Evolutionary conservation across 352 stramenopile genomes (phyloP).

Genomic region (Phytophthora pistaciae): DNA sequence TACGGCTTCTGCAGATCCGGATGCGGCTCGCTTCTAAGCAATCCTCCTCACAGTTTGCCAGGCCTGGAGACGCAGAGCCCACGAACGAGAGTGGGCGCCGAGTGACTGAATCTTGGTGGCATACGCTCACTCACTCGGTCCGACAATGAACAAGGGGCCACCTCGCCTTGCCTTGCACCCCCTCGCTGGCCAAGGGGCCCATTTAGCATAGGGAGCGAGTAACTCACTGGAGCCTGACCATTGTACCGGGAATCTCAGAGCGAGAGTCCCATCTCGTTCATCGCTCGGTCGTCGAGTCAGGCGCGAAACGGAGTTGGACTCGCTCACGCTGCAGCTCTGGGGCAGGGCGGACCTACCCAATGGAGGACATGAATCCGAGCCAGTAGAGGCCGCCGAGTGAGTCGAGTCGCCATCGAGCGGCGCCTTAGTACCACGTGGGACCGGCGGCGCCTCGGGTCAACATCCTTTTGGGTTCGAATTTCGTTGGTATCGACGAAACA

Average conservation of each 20-base stretch:
- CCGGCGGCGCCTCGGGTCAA: not conserved
- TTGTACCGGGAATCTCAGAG: constrained; percentile 14
- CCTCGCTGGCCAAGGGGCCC: constrained; percentile 5
- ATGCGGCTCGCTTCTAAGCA: constrained; percentile 14
- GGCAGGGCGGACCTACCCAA: not conserved
- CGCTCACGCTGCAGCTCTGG: not conserved
- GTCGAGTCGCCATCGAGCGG: not conserved
- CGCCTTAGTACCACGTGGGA: constrained; percentile 38
- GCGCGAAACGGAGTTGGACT: not conserved
- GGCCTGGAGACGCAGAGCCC: not conserved
- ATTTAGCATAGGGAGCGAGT: constrained; percentile 16
- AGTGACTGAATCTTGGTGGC: constrained; percentile 8
- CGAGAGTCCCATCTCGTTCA: constrained; percentile 13
- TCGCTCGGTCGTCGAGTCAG: not conserved
- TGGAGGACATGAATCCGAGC: no score
- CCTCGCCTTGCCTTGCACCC: not conserved
- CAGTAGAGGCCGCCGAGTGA: not conserved
- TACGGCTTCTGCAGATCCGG: constrained; percentile 8
- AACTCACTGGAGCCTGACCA: not conserved
- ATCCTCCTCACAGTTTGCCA: not conserved
- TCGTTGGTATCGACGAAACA: constrained; percentile 37
- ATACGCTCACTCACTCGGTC: constrained; percentile 16
- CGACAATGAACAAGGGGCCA: not conserved
- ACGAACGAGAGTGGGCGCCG: constrained; percentile 13
- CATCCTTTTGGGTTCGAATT: constrained; percentile 24